Evolutionary conservation across 768 basidiomycete species (phyloP), one percentile per base, ranked within the genome.

Genomic region (Lanmaoa pseudosensibilis): DNA sequence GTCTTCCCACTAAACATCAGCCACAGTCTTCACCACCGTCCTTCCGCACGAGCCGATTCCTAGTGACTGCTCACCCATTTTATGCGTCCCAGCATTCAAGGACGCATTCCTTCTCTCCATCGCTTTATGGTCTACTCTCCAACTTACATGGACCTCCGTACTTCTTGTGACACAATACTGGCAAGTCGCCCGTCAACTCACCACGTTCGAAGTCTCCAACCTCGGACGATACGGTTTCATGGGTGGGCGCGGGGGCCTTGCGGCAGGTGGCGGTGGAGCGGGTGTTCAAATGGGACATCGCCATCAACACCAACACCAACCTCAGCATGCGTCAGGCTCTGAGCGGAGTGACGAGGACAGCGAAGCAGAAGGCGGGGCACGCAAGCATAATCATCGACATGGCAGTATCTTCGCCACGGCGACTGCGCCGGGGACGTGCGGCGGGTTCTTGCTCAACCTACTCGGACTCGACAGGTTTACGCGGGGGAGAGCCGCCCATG

Each of bases 401-500:
- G 74, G 74, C 50, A 64, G 76, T 30, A 45, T 72, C 41, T 77
- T 74, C 45, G 67, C 71, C 6, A 70, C 56, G 55, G 60, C 63
- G 49, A 70, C 68, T 9, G 73, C 73, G 2, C 71, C 71, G 2
- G 70, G 69, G n/a, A 66, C 67, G 19, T 70, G 63, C 49, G 75
- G 55, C 63, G 76, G 71, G 75, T 94, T 95, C 81, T 70, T 98
- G 43, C 86, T 98, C 81, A 88, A 90, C 71, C 78, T 98, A 5
- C 84, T 97, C 33, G 97, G 97, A 0, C 81, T 99, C 46, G 97
- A 99, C 74, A 77, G 94, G 49, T 98, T 98, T 74, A 97, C 95
- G 38, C 87, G 88, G 52, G 94, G 94, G 23, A 87, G 86, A 60
- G 94, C 94, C 0, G 88, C 89, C 9, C 86, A 91, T 62, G 94